Evolutionary conservation across 306 rosid genomes (phyloP).

Genomic region (Myrica gale): DNA sequence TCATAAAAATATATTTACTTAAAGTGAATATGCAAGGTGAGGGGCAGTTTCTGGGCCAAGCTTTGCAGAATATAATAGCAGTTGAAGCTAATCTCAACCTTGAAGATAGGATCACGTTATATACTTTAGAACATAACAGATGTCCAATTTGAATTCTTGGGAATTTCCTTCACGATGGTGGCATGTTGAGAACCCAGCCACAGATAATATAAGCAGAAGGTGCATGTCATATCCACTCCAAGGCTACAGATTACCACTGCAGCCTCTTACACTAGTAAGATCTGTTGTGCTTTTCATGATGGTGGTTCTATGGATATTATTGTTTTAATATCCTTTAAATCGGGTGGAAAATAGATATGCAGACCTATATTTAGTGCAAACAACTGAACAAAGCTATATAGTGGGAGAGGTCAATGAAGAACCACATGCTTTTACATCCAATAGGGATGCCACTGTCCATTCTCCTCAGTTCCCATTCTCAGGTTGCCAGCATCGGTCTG

Average conservation of each 20-base stretch:
- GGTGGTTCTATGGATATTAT: background rate
- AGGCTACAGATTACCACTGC: too few relatives aligned
- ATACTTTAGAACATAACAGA: background rate
- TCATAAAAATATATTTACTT: too few relatives aligned
- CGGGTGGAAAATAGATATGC: background rate
- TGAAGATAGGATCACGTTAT: background rate
- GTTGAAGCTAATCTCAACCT: background rate
- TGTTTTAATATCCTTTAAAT: background rate
- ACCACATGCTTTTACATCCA: too few relatives aligned
- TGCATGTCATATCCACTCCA: too few relatives aligned
- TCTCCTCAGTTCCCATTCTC: too few relatives aligned
- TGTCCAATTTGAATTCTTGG: background rate
- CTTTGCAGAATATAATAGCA: background rate
- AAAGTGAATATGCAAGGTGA: background rate
- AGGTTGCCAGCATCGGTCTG: too few relatives aligned
- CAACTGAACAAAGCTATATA: too few relatives aligned
- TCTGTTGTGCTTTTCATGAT: background rate
- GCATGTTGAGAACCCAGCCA: background rate
- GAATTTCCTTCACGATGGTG: background rate
- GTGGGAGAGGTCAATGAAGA: background rate
- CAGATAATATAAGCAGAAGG: background rate
- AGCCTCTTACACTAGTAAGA: background rate
- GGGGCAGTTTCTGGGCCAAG: background rate
- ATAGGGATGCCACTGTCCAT: too few relatives aligned
- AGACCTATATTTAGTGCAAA: too few relatives aligned